phyloP scores from a whole-genome alignment of 768 basidiomycete genomes.

The Boletellus ananiceps region DNA sequence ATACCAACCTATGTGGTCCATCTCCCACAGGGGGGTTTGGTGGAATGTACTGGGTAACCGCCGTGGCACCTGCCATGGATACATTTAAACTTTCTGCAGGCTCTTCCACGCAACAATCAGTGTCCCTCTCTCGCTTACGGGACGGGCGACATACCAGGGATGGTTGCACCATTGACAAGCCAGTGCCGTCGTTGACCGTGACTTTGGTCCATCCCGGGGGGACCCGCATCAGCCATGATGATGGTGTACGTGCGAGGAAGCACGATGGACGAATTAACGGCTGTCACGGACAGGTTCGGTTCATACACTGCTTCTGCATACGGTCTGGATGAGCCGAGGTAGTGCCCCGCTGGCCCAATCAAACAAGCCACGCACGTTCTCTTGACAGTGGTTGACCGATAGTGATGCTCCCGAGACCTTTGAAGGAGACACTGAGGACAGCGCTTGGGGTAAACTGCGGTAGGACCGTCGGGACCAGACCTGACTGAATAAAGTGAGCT shows the following conservation, averaged over 20 bases:
- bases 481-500: slow-evolving; percentile 62
- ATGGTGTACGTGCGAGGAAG: slow-evolving; percentile 57
- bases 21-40: slow-evolving; percentile 65
- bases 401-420: slow-evolving; percentile 43
- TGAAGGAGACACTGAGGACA: slow-evolving; percentile 48
- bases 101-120: background rate
- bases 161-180: slow-evolving; percentile 64
- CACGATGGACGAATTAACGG: slow-evolving; percentile 43
- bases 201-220: slow-evolving; percentile 55
- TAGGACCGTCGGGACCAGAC: slow-evolving; percentile 59
- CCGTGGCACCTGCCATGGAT: slow-evolving; percentile 40
- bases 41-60: slow-evolving; percentile 64
- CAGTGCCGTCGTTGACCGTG: slow-evolving; percentile 72
- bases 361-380: slow-evolving; percentile 43
- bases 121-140: background rate
- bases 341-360: background rate
- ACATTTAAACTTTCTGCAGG: slow-evolving; percentile 32
- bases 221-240: slow-evolving; percentile 70
- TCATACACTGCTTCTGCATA: slow-evolving; percentile 49
- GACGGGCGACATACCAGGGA: slow-evolving; percentile 36
- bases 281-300: slow-evolving; percentile 50
- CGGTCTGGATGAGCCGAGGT: background rate
- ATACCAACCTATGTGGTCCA: slow-evolving; percentile 69
- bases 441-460: slow-evolving; percentile 57
- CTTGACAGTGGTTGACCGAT: slow-evolving; percentile 57